Percentiles rank a stretch among this genome's conserved stretches.
Conservation (phyloP, 257 asterid species). For the Agastache rugosa region DNA sequence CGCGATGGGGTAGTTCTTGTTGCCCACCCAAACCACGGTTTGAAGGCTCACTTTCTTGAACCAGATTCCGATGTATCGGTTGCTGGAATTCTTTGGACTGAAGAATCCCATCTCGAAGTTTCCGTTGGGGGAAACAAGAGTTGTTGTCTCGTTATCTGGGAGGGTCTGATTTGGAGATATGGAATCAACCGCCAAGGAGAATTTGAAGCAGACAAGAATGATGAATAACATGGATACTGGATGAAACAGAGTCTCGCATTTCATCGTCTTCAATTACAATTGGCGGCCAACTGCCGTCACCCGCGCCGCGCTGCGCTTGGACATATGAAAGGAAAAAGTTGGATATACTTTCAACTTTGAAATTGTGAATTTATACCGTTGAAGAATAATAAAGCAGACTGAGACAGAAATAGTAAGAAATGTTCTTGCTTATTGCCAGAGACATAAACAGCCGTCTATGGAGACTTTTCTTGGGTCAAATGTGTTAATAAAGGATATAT, state of each 20-base stretch:
- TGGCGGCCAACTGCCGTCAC: not conserved
- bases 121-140: conserved; percentile 30
- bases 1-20: conserved; percentile 59
- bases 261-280: conserved; percentile 20
- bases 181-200: conserved; percentile 23
- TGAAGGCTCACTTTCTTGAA: conserved; percentile 45
- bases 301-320: not conserved
- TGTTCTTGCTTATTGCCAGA: not conserved
- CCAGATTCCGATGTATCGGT: conserved; percentile 73
- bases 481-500: not conserved
- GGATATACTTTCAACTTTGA: too few species aligned
- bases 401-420: not conserved
- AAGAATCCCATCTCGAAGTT: conserved; percentile 77
- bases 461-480: not conserved
- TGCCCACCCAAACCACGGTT: conserved; percentile 86
- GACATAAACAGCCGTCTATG: not conserved
- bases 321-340: not conserved
- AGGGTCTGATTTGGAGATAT: conserved; percentile 30
- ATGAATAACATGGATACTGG: not conserved
- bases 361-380: not conserved
- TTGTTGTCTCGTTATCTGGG: conserved; percentile 29
- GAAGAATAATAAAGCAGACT: not conserved
- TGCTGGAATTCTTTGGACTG: conserved; percentile 39
- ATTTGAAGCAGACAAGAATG: not conserved
- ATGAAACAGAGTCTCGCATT: not conserved